These are phyloP conservation scores for Aspergillus wentii DNA, from an alignment of 495 filamentous ascomycete species.

Conservation along the genomic window DNA sequence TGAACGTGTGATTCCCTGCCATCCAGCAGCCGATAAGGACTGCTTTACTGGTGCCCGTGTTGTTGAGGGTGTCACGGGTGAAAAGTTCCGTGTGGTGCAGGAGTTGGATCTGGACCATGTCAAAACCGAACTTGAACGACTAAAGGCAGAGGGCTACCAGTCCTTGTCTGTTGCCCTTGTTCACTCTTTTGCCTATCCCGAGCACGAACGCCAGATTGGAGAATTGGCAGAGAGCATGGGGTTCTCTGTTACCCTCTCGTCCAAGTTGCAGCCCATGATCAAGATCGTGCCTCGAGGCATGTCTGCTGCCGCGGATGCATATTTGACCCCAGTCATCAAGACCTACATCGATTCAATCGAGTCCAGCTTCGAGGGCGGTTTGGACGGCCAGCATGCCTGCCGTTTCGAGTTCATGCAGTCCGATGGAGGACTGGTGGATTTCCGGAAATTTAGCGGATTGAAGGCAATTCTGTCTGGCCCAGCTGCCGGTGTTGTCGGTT, in stretches of 20 bases:
- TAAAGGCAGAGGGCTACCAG: slow-evolving; percentile 43
- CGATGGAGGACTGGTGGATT: slow-evolving; percentile 52
- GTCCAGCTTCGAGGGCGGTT: slow-evolving; percentile 49
- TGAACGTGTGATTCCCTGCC: slow-evolving; percentile 58
- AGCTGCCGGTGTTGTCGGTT: slow-evolving; percentile 77
- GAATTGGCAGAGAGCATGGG: slow-evolving; percentile 44
- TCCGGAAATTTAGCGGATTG: slow-evolving; percentile 52
- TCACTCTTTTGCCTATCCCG: slow-evolving; percentile 50
- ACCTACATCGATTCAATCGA: slow-evolving; percentile 92
- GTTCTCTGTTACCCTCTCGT: slow-evolving; percentile 54
- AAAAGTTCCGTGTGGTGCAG: slow-evolving; percentile 47
- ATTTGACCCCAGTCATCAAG: slow-evolving; percentile 91
- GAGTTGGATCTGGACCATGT: slow-evolving; percentile 33
- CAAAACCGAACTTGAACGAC: slow-evolving; percentile 32
- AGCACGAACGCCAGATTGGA: slow-evolving; percentile 47
- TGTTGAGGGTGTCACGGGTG: slow-evolving; percentile 45
- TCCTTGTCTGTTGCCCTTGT: slow-evolving; percentile 50
- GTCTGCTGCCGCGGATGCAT: slow-evolving; percentile 91
- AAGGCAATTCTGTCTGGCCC: slow-evolving; percentile 57
- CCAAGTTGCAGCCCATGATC: slow-evolving; percentile 82
- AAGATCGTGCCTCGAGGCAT: slow-evolving; percentile 72
- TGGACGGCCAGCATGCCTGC: slow-evolving; percentile 43
- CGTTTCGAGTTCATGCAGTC: slow-evolving; percentile 54
- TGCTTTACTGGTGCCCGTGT: slow-evolving; percentile 31
- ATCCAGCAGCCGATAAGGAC: slow-evolving; percentile 60